These are phyloP conservation scores for Penicillium paneum DNA, from an alignment of 2,329 filamentous ascomycete genomes.

Conservation along the genomic window DNA sequence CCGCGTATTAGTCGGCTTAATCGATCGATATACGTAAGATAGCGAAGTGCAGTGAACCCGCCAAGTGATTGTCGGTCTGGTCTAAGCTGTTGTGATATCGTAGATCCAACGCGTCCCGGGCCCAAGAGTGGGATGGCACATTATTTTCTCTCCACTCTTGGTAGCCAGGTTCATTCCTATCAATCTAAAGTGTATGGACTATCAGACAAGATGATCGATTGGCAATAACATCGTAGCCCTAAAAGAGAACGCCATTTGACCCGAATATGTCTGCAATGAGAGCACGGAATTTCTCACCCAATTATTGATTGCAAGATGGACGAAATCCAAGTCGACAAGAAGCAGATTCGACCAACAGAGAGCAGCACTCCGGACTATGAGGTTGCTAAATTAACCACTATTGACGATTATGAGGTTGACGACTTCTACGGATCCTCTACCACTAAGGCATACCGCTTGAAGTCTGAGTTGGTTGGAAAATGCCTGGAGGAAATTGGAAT, in stretches of 20 bases:
- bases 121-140: slow-evolving; percentile 2
- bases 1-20: background rate
- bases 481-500: slow-evolving; percentile 31
- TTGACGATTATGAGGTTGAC: slow-evolving; percentile 30
- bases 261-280: background rate
- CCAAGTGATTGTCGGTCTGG: background rate
- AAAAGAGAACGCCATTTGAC: slow-evolving; percentile 7
- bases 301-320: slow-evolving; percentile 12
- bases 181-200: background rate
- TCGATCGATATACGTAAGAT: background rate
- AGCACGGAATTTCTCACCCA: background rate
- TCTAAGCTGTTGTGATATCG: background rate
- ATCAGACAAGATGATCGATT: background rate
- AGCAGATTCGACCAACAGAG: background rate
- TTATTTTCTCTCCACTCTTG: background rate
- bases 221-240: background rate
- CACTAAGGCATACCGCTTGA: slow-evolving; percentile 31
- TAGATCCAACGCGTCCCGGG: background rate
- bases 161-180: background rate
- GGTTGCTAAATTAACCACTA: slow-evolving; percentile 17
- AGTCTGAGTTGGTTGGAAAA: slow-evolving; percentile 29
- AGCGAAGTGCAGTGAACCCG: background rate
- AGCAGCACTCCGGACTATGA: background rate
- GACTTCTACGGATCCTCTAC: slow-evolving; percentile 41
- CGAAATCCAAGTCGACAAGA: slow-evolving; percentile 16